Evolutionary conservation across 108 stramenopile species (phyloP), one percentile per base, ranked within the genome.

Genomic region (Nitzschia putrida): DNA sequence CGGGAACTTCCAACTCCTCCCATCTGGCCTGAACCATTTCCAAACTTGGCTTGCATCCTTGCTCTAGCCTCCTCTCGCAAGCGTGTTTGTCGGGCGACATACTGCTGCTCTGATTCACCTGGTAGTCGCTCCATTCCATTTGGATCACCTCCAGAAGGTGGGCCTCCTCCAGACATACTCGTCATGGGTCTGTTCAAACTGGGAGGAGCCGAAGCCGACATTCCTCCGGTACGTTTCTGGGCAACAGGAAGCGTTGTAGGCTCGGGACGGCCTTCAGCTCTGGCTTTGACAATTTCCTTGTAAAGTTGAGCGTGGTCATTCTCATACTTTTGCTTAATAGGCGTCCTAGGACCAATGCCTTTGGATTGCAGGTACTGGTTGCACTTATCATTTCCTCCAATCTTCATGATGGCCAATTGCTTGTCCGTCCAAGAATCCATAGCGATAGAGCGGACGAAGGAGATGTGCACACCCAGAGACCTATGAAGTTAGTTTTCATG

Each of bases 391-490:
- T 95, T 95, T 1, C 94, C 94, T 45, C 94, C 94, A 25, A 57
- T 29, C 66, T 87, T 90, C 95, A 95, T 95, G 9, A 86, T 41
- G n/a, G 74, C 60, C 44, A 95, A 64, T 73, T 95, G 95, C 21
- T 78, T 59, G 0, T 81, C 79, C 23, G 92, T 88, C 98, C 98
- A 99, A 16, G 94, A 93, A 81, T 99, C 98, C 96, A 99, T 97
- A 69, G 94, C 95, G 58, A 97, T 95, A 47, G 94, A 95, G 16
- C 97, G 88, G 18, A 99, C 97, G 73, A 98, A 98, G 42, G 95
- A 93, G 71, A 96, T 94, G 82, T 97, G 98, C 20, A 98, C 95
- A 45, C 97, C 98, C 52, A 99, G 79, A 8, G 92, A 94, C 6
- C 92, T 89, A 18, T 64, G n/a, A n/a, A n/a, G n/a, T n/a, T n/a